These are phyloP conservation scores for Penicillium sp. DNA, from an alignment of 2,329 filamentous ascomycete species.

Conservation along the genomic window DNA sequence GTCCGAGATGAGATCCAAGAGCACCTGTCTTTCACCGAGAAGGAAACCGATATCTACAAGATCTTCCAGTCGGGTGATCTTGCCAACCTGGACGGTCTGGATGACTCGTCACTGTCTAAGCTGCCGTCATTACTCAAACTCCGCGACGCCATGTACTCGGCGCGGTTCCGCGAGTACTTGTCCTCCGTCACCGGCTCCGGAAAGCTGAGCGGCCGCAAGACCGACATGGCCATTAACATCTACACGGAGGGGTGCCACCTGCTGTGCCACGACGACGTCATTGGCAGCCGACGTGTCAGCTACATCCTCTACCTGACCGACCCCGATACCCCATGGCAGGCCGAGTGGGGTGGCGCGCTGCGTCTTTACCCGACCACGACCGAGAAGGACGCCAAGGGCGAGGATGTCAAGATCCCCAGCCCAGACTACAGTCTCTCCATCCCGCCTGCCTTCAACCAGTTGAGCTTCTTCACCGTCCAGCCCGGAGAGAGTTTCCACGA, in stretches of 20 bases:
- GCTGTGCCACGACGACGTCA: conserved; percentile 96
- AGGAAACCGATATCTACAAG: conserved; percentile 99
- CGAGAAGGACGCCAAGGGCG: conserved; percentile 64
- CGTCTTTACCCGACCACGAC: conserved; percentile 75
- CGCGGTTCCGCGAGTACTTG: conserved; percentile 83
- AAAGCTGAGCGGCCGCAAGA: conserved; percentile 85
- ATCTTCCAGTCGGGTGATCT: conserved; percentile 98
- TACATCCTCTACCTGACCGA: conserved; percentile 96
- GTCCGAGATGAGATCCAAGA: conserved; percentile 86
- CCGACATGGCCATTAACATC: conserved; percentile 98
- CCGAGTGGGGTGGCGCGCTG: conserved; percentile 88
- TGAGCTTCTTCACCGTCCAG: conserved; percentile 97
- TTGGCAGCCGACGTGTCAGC: conserved; percentile 91
- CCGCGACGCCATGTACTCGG: conserved; percentile 92
- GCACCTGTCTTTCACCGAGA: conserved; percentile 93
- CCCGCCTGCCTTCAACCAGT: conserved; percentile 93
- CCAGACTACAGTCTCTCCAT: conserved; percentile 79
- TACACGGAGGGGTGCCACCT: conserved; percentile 96
- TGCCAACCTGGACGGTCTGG: conserved; percentile 91
- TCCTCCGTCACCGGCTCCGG: conserved; percentile 82
- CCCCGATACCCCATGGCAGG: conserved; percentile 84
- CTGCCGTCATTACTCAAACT: conserved; percentile 85
- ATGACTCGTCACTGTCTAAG: conserved; percentile 78
- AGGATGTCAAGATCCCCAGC: conserved; percentile 73
- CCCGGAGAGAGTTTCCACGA: conserved; percentile 99